Percentiles rank a stretch among this genome's conserved stretches.
Conservation (phyloP, 2,329 filamentous ascomycete species). For the Penicillium sp. region DNA sequence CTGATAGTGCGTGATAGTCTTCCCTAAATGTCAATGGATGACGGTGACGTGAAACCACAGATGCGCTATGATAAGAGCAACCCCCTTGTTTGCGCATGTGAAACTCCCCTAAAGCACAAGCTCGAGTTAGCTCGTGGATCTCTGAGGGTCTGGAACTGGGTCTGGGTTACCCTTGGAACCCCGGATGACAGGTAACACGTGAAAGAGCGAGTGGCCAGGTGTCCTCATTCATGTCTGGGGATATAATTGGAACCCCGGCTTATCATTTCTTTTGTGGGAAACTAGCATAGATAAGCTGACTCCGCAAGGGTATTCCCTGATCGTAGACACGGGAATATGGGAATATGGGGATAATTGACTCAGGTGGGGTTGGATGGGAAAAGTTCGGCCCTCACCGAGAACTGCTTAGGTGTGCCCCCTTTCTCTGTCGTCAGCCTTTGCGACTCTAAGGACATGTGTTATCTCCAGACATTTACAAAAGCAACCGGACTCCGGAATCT, state of each 20-base stretch:
- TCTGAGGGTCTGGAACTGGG: slow-evolving; percentile 2
- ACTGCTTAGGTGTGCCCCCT: slow-evolving; percentile 9
- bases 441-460: no score
- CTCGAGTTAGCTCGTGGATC: slow-evolving; percentile 10
- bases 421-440: no score
- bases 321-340: slow-evolving; percentile 8
- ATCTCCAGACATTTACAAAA: neutral
- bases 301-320: slow-evolving; percentile 1
- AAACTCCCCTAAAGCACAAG: slow-evolving; percentile 6
- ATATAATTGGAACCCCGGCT: neutral
- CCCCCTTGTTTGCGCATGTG: slow-evolving; percentile 10
- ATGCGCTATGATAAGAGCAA: slow-evolving; percentile 4
- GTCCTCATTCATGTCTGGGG: neutral
- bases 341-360: slow-evolving; percentile 8
- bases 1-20: neutral
- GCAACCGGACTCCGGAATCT: neutral
- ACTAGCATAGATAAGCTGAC: neutral
- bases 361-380: slow-evolving; percentile 4
- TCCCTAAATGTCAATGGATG: neutral
- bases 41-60: slow-evolving; percentile 2
- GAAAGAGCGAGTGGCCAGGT: slow-evolving; percentile 14
- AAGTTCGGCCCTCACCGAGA: slow-evolving; percentile 18
- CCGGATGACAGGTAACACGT: slow-evolving; percentile 7
- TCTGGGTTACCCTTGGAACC: neutral
- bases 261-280: neutral